phyloP scores from a whole-genome alignment of 1,284 basidiomycete genomes.

The Ustilago crameri region DNA sequence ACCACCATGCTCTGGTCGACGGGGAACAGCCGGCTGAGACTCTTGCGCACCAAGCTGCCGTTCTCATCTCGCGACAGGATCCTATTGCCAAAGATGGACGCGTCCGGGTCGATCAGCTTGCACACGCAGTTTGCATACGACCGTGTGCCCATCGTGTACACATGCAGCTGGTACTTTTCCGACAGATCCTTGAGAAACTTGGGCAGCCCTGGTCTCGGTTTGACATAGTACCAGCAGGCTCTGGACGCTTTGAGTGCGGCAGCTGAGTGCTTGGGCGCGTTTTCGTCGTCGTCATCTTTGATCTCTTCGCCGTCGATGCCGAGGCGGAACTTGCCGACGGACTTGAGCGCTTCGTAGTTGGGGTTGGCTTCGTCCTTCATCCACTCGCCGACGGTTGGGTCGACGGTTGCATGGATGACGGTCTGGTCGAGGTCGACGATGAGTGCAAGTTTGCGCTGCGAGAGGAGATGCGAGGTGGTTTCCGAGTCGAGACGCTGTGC shows the following conservation, averaged over 20 bases:
- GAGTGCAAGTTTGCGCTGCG: slow-evolving; percentile 83
- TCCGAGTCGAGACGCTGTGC: slow-evolving; percentile 87
- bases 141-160: slow-evolving; percentile 98
- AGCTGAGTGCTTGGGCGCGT: slow-evolving; percentile 23
- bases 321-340: slow-evolving; percentile 84
- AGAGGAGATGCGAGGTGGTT: slow-evolving; percentile 80
- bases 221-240: slow-evolving; percentile 95
- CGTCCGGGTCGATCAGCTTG: slow-evolving; percentile 88
- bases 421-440: slow-evolving; percentile 99
- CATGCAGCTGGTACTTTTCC: slow-evolving; percentile 93
- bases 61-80: slow-evolving; percentile 92
- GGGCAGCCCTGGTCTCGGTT: slow-evolving; percentile 85
- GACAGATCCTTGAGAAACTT: slow-evolving; percentile 80
- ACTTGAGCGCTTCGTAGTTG: slow-evolving; percentile 86
- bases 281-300: slow-evolving; percentile 33
- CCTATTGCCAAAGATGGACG: slow-evolving; percentile 84
- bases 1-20: slow-evolving; percentile 96
- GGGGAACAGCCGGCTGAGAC: slow-evolving; percentile 88
- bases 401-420: slow-evolving; percentile 97
- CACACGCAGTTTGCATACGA: slow-evolving; percentile 96
- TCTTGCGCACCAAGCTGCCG: slow-evolving; percentile 84
- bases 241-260: slow-evolving; percentile 24
- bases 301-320: slow-evolving; percentile 78
- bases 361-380: slow-evolving; percentile 85
- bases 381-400: slow-evolving; percentile 98